Evolutionary conservation across 495 filamentous ascomycete species (phyloP).

Genomic region (Hypomontagnella submonticulosa): DNA sequence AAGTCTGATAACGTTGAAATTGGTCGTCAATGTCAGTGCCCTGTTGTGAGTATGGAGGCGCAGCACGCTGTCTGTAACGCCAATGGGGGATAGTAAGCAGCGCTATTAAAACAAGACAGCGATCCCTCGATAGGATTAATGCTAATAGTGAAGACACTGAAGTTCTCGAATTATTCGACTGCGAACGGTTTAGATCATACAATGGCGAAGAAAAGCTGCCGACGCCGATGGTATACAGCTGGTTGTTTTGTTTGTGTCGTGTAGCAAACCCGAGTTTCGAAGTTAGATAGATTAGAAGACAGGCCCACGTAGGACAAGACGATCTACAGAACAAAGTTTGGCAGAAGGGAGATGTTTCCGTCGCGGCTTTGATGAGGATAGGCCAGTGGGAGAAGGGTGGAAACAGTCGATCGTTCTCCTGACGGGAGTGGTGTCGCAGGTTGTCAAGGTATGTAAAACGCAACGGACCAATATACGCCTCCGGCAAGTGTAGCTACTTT

Average conservation of each 20-base stretch:
- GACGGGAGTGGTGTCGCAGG: conserved; percentile 44
- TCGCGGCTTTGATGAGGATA: conserved; percentile 21
- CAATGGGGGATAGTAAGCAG: conserved; percentile 22
- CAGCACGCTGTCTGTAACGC: conserved; percentile 31
- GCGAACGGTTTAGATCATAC: conserved; percentile 13
- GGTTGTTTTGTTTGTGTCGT: conserved; percentile 9
- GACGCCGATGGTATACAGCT: background rate
- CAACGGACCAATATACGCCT: conserved; percentile 29
- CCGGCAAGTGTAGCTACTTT: conserved; percentile 30
- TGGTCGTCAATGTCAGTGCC: conserved; percentile 18
- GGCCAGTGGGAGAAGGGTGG: conserved; percentile 29
- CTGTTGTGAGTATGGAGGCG: conserved; percentile 29
- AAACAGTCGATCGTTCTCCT: conserved; percentile 42
- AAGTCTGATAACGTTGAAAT: conserved; percentile 16
- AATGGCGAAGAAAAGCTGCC: conserved; percentile 20
- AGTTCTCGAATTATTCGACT: background rate
- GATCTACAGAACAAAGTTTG: conserved; percentile 50
- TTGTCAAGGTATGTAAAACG: conserved; percentile 32
- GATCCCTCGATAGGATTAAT: conserved; percentile 15
- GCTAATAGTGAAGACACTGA: conserved; percentile 1
- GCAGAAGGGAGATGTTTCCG: conserved; percentile 39
- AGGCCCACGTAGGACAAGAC: conserved; percentile 36
- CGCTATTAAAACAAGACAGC: conserved; percentile 20
- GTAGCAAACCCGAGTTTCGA: conserved; percentile 28
- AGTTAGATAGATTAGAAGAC: conserved; percentile 12